Evolutionary conservation across 805 yeast genomes (phyloP), one percentile per base, ranked within the genome.

Genomic region (Zygosaccharomyces lentus): DNA sequence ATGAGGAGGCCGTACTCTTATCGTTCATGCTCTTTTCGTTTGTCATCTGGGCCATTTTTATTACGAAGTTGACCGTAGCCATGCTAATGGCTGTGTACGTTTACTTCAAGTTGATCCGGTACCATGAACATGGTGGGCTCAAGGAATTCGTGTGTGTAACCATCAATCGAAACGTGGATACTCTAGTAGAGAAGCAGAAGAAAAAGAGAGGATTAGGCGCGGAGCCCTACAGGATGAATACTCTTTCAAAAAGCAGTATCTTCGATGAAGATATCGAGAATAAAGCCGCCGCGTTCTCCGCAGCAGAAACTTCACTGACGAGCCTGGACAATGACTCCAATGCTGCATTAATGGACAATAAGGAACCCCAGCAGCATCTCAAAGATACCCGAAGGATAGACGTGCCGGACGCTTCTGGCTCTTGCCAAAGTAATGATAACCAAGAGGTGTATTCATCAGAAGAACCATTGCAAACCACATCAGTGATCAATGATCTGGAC

Each of bases 1-100:
- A 77, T 50, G 68, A 74, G 36, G 83, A 85, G 57, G 87, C 95
- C 2, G 67, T 87, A n/a, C 75, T 87, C 19, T 62, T 88, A 21
- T 77, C 87, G 23, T 74, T 84, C 53, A 87, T 87, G 91, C 71
- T 84, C 32, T 73, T 84, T 47, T 84, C 95, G 1, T 78, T 88
- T 55, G 61, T 77, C 12, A 75, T 88, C 54, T 88, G 93, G 90
- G 68, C 80, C 9, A 65, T 84, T 44, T 84, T 85, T 70, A 74
- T 84, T 49, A 57, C 77, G 43, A 72, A 73, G 59, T 76, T 84
- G 47, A 53, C 70, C 19, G 56, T 79, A 45, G 90, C 87, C 0
- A 50, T 82, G 51, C 30, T 79, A 2, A 69, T 74, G 48, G 72
- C 73, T 38, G 53, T 77, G 10, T 84, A 81, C 3, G 74, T 83